A percentile compares a stretch with the other conserved stretches of the same genome.
Conservation (phyloP, 352 stramenopile species). For the Globisporangium okanoganense region DNA sequence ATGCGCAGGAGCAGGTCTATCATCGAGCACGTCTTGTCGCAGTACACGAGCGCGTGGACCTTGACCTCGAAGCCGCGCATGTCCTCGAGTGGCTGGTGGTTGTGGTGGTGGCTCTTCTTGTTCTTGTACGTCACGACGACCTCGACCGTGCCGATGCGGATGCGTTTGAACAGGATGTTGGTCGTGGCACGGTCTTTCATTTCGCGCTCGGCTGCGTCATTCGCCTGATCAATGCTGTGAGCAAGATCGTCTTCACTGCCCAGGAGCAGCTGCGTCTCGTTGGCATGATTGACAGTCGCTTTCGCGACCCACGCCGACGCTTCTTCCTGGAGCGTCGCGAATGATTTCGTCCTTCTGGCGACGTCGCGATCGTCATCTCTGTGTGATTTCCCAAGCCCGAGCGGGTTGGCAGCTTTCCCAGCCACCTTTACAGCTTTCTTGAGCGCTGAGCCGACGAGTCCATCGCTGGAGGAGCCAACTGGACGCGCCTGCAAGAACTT, state of each 20-base stretch:
- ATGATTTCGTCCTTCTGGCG: slow-evolving; percentile 7
- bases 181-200: slow-evolving; percentile 41
- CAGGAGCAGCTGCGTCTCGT: slow-evolving; percentile 25
- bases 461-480: slow-evolving; percentile 20
- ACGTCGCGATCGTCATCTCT: slow-evolving; percentile 7
- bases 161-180: slow-evolving; percentile 77
- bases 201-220: slow-evolving; percentile 18
- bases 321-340: slow-evolving; percentile 32
- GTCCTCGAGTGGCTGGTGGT: slow-evolving; percentile 66
- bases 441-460: slow-evolving; percentile 43
- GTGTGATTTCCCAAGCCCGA: slow-evolving; percentile 34
- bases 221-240: background rate
- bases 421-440: slow-evolving; percentile 60
- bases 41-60: slow-evolving; percentile 82
- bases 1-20: slow-evolving; percentile 69
- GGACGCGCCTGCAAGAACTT: slow-evolving; percentile 48
- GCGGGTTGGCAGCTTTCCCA: slow-evolving; percentile 56
- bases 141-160: slow-evolving; percentile 72
- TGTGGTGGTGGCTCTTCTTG: slow-evolving; percentile 37
- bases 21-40: slow-evolving; percentile 82
- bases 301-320: slow-evolving; percentile 36
- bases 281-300: slow-evolving; percentile 18
- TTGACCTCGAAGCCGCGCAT: slow-evolving; percentile 86
- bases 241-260: background rate
- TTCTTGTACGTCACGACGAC: slow-evolving; percentile 82